phyloP scores from a whole-genome alignment of 257 asterid genomes.

The Pogostemon cablin region DNA sequence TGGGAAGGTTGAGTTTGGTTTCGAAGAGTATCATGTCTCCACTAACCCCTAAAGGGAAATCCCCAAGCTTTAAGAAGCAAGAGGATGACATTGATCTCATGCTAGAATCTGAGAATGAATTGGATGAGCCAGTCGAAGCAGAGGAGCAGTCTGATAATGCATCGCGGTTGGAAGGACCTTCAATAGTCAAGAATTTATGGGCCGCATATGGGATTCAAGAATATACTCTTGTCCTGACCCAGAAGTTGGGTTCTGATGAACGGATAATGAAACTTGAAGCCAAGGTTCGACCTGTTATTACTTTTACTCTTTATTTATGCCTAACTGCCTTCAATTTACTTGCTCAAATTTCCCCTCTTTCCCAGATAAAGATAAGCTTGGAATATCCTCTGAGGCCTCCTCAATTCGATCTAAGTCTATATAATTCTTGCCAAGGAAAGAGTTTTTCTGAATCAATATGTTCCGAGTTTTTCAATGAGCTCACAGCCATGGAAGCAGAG shows the following conservation, averaged over 20 bases:
- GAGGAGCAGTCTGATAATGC: constrained; percentile 54
- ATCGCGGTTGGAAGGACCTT: constrained; percentile 30
- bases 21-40: constrained; percentile 73
- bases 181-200: constrained; percentile 54
- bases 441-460: constrained; percentile 46
- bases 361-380: constrained; percentile 70
- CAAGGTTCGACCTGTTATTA: constrained; percentile 53
- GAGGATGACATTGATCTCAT: constrained; percentile 80
- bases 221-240: constrained; percentile 61
- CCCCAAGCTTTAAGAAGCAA: constrained; percentile 62
- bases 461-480: constrained; percentile 82
- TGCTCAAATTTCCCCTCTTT: constrained; percentile 16
- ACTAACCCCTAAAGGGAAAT: constrained; percentile 58
- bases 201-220: constrained; percentile 59
- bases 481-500: constrained; percentile 96
- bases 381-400: constrained; percentile 98
- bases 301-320: constrained; percentile 25
- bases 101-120: constrained; percentile 78
- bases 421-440: constrained; percentile 47
- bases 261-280: constrained; percentile 70
- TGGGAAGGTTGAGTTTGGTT: constrained; percentile 62
- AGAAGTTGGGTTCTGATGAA: constrained; percentile 52
- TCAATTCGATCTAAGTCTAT: constrained; percentile 54
- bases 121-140: constrained; percentile 61
- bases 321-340: constrained; percentile 6